phyloP scores from a whole-genome alignment of 495 filamentous ascomycete species.

The Lophiotrema nucula region DNA sequence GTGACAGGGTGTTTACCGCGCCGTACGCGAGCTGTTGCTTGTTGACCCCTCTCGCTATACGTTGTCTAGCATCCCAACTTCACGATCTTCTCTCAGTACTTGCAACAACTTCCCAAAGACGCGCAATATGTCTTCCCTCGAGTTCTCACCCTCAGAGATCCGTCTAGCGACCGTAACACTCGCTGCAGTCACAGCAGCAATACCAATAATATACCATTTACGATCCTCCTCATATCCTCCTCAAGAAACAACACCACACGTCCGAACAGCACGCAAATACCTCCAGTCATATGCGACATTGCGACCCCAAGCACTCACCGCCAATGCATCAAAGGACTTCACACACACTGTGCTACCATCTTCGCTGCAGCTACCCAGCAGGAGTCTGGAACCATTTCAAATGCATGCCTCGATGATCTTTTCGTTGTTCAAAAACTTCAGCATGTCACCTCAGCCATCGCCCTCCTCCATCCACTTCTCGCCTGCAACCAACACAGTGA shows the following conservation, averaged over 20 bases:
- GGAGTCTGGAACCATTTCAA: slow-evolving; percentile 4
- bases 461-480: background rate
- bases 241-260: slow-evolving; percentile 8
- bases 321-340: slow-evolving; percentile 11
- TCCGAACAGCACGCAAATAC: slow-evolving; percentile 12
- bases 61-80: no score
- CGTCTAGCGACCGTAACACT: slow-evolving; percentile 6
- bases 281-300: slow-evolving; percentile 13
- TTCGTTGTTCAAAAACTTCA: slow-evolving; percentile 25
- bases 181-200: background rate
- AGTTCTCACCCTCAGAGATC: slow-evolving; percentile 6
- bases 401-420: slow-evolving; percentile 21
- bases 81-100: no score
- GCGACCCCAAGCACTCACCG: slow-evolving; percentile 8
- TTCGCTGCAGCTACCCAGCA: slow-evolving; percentile 5
- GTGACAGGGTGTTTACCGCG: no score
- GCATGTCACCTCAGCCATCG: slow-evolving; percentile 14
- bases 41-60: no score
- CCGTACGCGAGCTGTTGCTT: no score
- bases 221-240: background rate
- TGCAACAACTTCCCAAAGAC: background rate
- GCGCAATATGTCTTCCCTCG: background rate
- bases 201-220: slow-evolving; percentile 15
- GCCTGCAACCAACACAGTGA: slow-evolving; percentile 18
- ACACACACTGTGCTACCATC: slow-evolving; percentile 14